Evolutionary conservation across 768 basidiomycete species (phyloP), one percentile per base, ranked within the genome.

Genomic region (Boletus bicolor): DNA sequence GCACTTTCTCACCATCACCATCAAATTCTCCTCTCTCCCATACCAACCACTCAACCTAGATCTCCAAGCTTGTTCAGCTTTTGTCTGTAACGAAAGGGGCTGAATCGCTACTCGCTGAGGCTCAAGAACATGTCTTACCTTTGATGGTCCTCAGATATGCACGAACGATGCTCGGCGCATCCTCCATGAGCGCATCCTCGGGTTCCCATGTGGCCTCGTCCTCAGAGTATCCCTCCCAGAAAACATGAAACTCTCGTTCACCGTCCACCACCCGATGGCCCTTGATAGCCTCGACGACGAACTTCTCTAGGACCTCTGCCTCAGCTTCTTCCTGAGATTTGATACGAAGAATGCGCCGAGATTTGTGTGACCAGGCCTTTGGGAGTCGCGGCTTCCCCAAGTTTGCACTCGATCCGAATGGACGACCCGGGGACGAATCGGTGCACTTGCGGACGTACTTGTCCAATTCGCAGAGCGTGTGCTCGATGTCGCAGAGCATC

Each of bases 381-480:
- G 84, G 84, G 10, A 84, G 66, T 10, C 67, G 62, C 4, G 60
- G 21, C 7, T 73, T 65, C 9, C 58, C 53, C 17, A 74, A 61
- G 8, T 52, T 56, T 14, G 58, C 59, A 9, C 69, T 67, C 5
- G 76, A 61, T 11, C 59, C 64, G 60, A 79, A 86, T 0, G 55
- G 52, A 12, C 75, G 73, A 43, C 80, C 75, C 24, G 51, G 53
- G 21, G 66, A 60, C 43, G 64, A 72, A 10, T 60, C 37, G 32
- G n/a, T 36, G 36, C 63, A 71, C 54, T 60, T 66, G 44, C 89
- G 85, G 41, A 82, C 76, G 64, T 91, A 91, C 65, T 91, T 89
- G 72, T 90, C 87, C 44, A 86, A 76, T 66, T 92, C 90, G 71
- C 90, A 92, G 15, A 91, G 71, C 1, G 84, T 76, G 66, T 92